Percentiles rank a stretch among this genome's conserved stretches.
Conservation (phyloP, 768 basidiomycete genomes). For the Serpula lacrymans region DNA sequence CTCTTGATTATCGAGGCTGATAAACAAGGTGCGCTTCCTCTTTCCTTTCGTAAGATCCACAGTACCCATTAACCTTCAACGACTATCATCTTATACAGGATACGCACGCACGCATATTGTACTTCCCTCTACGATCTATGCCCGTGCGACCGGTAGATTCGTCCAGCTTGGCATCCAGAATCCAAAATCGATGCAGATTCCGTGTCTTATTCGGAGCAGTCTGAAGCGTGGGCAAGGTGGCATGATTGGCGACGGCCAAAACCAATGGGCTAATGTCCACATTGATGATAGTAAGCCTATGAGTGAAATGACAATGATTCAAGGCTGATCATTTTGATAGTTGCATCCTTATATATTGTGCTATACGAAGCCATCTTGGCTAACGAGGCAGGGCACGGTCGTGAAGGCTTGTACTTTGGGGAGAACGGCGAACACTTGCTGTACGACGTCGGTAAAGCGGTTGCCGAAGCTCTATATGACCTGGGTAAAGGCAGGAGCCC, state of each 20-base stretch:
- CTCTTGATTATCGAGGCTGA: constrained; percentile 44
- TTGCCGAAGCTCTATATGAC: constrained; percentile 12
- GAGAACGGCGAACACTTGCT: constrained; percentile 16
- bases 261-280: constrained; percentile 21
- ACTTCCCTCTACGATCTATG: constrained; percentile 36
- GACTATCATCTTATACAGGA: constrained; percentile 31
- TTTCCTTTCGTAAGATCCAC: not conserved
- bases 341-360: constrained; percentile 14
- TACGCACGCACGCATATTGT: constrained; percentile 48
- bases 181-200: constrained; percentile 22
- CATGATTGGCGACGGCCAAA: constrained; percentile 23
- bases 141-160: constrained; percentile 13
- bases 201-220: constrained; percentile 17
- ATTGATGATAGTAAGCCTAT: constrained; percentile 20
- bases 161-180: constrained; percentile 19
- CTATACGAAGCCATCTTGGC: constrained; percentile 11
- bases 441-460: constrained; percentile 11
- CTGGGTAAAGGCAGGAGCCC: constrained; percentile 11
- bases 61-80: too few species aligned
- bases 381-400: constrained; percentile 15
- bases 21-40: constrained; percentile 34
- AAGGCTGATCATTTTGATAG: too few species aligned
- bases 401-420: constrained; percentile 23
- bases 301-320: too few species aligned
- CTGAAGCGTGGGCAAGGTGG: constrained; percentile 18